Conservation (phyloP, 2,329 filamentous ascomycete species). For the Apiospora marii region DNA sequence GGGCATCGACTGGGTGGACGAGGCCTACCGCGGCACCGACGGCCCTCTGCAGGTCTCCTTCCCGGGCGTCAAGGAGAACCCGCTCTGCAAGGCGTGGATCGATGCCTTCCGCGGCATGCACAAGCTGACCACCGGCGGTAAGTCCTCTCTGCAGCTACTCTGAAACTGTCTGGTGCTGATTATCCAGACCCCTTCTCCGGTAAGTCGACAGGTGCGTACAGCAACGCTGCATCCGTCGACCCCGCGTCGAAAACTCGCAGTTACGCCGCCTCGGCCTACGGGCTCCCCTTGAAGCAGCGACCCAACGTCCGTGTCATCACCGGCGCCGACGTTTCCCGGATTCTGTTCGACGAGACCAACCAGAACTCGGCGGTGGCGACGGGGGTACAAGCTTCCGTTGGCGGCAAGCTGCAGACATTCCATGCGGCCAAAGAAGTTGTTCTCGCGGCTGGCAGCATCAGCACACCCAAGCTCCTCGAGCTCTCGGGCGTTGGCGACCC, state of each 20-base stretch:
- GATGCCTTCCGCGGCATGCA: slow-evolving; percentile 46
- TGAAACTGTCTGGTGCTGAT: too few relatives aligned
- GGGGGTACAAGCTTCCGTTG: slow-evolving; percentile 41
- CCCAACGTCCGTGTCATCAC: slow-evolving; percentile 45
- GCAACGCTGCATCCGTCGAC: slow-evolving; percentile 44
- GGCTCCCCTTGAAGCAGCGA: slow-evolving; percentile 41
- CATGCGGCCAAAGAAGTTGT: slow-evolving; percentile 46
- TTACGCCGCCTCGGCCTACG: slow-evolving; percentile 43
- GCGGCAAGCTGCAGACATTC: slow-evolving; percentile 24
- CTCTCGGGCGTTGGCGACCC: slow-evolving; percentile 48
- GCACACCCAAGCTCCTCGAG: slow-evolving; percentile 46
- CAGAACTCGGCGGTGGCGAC: slow-evolving; percentile 40
- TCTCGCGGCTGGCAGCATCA: slow-evolving; percentile 49
- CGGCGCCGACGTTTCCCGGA: slow-evolving; percentile 44
- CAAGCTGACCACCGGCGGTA: slow-evolving; percentile 37
- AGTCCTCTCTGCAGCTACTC: too few relatives aligned
- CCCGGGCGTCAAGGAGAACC: slow-evolving; percentile 42
- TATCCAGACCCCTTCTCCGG: slow-evolving; percentile 42
- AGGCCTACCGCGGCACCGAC: slow-evolving; percentile 33
- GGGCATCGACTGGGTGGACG: slow-evolving; percentile 31
- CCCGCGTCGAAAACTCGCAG: slow-evolving; percentile 42
- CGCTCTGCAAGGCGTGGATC: slow-evolving; percentile 47
- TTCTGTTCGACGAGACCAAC: slow-evolving; percentile 40
- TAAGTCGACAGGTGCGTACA: slow-evolving; percentile 42
- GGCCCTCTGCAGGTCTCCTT: slow-evolving; percentile 49